Evolutionary conservation across 2,329 filamentous ascomycete species (phyloP), one percentile per base, ranked within the genome.

Genomic region (Colletotrichum eleusines): DNA sequence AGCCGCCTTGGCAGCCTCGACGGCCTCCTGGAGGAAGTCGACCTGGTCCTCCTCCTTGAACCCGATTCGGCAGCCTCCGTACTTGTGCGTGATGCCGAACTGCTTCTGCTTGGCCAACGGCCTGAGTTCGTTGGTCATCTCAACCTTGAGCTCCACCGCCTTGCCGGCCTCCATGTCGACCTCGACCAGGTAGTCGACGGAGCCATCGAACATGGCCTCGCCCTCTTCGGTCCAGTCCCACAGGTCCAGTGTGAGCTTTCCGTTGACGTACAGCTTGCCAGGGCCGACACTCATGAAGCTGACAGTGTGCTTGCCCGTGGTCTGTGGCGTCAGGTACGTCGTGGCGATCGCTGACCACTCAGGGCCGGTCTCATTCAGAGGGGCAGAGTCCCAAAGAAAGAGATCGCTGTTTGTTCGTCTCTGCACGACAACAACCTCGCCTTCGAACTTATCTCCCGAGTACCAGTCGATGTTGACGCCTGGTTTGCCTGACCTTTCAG

Each of bases 141-240:
- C 87, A 33, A 90, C 85, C 26, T 88, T 84, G 51, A 93, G 84
- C 72, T 91, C 86, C 33, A 91, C 84, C 0, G 89, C 82, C 71
- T 87, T 86, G 62, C 86, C 85, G 16, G 86, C 89, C 75, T 88
- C 83, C 79, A 92, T 88, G 23, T 87, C 82, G 11, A 90, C 82
- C 0, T 89, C 85, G 62, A 90, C 87, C 35, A 91, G 82, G 63
- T 90, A 87, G 75, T 92, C 90, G 65, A 89, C 80, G 0, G 89
- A 92, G 18, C 89, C 89, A 48, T 90, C 90, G 74, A 92, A 92
- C 90, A 92, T 92, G 35, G 90, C 89, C 77, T 92, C 90, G 28
- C 90, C 89, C 73, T 90, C 87, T 72, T 91, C 89, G 0, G 86
- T 90, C 90, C 90, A 92, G 74, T 92, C 82, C 90, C 90, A 92